Percentiles rank a stretch among this genome's conserved stretches.
Conservation (phyloP, 768 basidiomycete genomes). For the Boletus eberwhitei region DNA sequence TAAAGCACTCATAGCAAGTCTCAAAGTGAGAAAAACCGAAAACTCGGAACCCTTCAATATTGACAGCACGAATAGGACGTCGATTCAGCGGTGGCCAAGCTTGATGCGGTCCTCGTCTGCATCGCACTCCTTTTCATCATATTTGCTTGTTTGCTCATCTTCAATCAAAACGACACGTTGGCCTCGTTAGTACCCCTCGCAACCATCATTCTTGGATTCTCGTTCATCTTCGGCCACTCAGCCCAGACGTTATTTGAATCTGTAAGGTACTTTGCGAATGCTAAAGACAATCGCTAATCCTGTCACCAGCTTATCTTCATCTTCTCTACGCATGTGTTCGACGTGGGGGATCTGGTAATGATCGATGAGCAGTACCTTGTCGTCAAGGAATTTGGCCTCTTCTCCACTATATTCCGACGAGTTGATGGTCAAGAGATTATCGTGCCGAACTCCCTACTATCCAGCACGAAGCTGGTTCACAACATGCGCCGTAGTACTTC, state of each 20-base stretch:
- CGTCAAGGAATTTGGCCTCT: constrained; percentile 77
- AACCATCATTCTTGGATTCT: constrained; percentile 78
- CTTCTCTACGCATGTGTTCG: constrained; percentile 83
- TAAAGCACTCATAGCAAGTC: constrained; percentile 62
- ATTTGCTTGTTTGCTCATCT: constrained; percentile 73
- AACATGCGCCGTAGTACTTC: constrained; percentile 73
- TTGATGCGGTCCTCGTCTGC: constrained; percentile 69
- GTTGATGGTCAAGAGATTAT: constrained; percentile 80
- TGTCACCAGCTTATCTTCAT: constrained; percentile 69
- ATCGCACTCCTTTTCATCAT: constrained; percentile 55
- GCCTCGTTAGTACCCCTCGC: constrained; percentile 76
- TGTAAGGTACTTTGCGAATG: constrained; percentile 35
- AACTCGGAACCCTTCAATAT: not conserved
- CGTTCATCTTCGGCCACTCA: constrained; percentile 82
- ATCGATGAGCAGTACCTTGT: constrained; percentile 52
- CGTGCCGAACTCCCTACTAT: constrained; percentile 71
- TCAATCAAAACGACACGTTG: constrained; percentile 63
- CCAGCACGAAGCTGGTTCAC: constrained; percentile 71
- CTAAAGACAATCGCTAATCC: not conserved
- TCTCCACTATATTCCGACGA: constrained; percentile 75
- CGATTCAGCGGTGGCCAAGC: constrained; percentile 68
- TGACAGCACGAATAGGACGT: constrained; percentile 50
- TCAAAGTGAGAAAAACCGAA: constrained; percentile 48
- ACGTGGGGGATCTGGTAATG: constrained; percentile 79
- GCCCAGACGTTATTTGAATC: constrained; percentile 79